Percentiles rank a stretch among this genome's conserved stretches.
These are phyloP conservation scores for Cutaneotrichosporon cutaneum DNA, from an alignment of 1,284 basidiomycete species.

Conservation along the genomic window DNA sequence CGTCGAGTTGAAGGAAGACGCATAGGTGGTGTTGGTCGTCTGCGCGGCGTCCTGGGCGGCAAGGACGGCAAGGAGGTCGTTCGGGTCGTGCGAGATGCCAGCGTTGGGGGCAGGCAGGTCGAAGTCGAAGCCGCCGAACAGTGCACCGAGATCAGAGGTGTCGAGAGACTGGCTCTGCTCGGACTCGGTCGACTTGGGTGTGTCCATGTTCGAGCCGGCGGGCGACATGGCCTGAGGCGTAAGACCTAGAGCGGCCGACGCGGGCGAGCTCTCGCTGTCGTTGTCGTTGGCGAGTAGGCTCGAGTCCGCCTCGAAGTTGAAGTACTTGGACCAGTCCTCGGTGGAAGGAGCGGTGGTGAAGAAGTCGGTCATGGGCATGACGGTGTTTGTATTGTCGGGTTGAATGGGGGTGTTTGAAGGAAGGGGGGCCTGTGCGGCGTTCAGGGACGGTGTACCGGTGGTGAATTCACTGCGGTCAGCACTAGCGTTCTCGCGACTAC, in stretches of 20 bases:
- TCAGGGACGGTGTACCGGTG: background rate
- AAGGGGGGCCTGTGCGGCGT: constrained; percentile 9
- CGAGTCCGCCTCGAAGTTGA: constrained; percentile 31
- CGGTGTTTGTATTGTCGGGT: constrained; percentile 11
- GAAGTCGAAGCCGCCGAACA: constrained; percentile 19
- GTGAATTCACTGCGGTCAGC: constrained; percentile 3
- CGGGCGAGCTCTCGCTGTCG: constrained; percentile 13
- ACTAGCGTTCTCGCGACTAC: no score
- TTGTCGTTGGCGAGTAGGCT: constrained; percentile 1
- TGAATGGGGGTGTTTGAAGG: constrained; percentile 6
- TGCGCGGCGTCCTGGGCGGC: constrained; percentile 18
- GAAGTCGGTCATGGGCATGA: constrained; percentile 21
- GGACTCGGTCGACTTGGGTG: constrained; percentile 38
- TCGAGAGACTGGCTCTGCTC: constrained; percentile 41
- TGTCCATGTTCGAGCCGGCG: constrained; percentile 15
- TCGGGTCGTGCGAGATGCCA: constrained; percentile 36
- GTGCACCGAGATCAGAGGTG: constrained; percentile 18
- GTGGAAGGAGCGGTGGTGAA: constrained; percentile 16
- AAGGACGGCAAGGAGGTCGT: constrained; percentile 28
- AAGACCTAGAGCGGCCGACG: constrained; percentile 18
- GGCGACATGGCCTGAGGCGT: constrained; percentile 16
- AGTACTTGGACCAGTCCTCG: constrained; percentile 36
- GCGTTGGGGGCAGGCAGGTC: constrained; percentile 24
- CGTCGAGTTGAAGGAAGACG: constrained; percentile 30
- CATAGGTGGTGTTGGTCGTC: constrained; percentile 31